These are phyloP conservation scores for Paxillus involutus DNA, from an alignment of 768 basidiomycete species.

Conservation along the genomic window DNA sequence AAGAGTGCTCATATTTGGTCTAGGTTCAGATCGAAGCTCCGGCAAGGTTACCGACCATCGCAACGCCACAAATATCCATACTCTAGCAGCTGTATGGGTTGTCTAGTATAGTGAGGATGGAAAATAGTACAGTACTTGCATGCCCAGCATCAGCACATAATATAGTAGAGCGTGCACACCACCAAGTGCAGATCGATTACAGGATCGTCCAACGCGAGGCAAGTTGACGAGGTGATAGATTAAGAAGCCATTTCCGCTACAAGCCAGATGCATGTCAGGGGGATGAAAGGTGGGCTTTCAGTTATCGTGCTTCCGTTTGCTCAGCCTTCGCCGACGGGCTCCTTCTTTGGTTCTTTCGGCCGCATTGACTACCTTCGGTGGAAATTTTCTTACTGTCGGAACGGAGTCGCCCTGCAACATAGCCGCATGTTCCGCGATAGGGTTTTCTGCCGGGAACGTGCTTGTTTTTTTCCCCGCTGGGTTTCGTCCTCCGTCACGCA, in stretches of 20 bases:
- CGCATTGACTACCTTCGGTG: slow-evolving; percentile 14
- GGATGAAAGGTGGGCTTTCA: slow-evolving; percentile 13
- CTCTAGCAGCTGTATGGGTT: no score
- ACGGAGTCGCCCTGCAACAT: slow-evolving; percentile 9
- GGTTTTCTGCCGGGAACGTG: slow-evolving; percentile 21
- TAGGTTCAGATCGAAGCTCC: neutral
- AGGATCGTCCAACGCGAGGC: slow-evolving; percentile 11
- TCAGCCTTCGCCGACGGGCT: slow-evolving; percentile 31
- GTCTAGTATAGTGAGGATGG: no score
- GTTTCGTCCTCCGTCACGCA: slow-evolving; percentile 16
- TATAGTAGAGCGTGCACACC: no score
- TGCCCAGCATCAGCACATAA: no score
- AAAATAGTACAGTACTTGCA: no score
- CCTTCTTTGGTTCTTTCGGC: slow-evolving; percentile 21
- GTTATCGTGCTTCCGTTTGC: slow-evolving; percentile 31
- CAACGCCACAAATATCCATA: neutral
- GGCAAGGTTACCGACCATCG: neutral
- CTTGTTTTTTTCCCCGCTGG: slow-evolving; percentile 24
- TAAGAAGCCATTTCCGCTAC: slow-evolving; percentile 20
- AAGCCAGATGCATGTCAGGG: slow-evolving; percentile 8
- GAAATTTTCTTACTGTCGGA: slow-evolving; percentile 7
- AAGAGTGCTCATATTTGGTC: no score
- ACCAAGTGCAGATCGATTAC: neutral
- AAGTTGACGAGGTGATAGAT: slow-evolving; percentile 11
- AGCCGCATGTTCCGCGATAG: slow-evolving; percentile 25